phyloP scores from a whole-genome alignment of 2,329 filamentous ascomycete genomes.

The Pseudogymnoascus sp. region DNA sequence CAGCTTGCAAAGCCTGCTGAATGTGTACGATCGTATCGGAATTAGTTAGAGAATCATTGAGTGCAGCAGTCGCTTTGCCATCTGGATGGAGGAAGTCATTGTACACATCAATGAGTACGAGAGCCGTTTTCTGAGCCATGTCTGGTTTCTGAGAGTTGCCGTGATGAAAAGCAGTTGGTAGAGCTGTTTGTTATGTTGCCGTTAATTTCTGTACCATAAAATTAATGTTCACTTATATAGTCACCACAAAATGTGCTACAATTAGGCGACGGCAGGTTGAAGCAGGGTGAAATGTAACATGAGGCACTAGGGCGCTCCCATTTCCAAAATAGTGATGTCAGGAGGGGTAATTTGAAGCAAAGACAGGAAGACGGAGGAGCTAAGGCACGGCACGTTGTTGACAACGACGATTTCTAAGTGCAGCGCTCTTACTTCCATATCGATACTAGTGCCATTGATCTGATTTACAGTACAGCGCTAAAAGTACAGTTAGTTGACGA shows the following conservation, averaged over 20 bases:
- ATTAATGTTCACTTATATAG: background rate
- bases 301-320: background rate
- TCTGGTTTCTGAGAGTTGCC: background rate
- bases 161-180: background rate
- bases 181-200: background rate
- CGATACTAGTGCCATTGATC: background rate
- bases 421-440: background rate
- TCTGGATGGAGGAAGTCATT: constrained; percentile 24
- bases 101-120: constrained; percentile 23
- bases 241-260: background rate
- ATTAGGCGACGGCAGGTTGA: background rate
- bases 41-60: constrained; percentile 23
- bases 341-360: background rate
- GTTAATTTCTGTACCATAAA: background rate
- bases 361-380: background rate
- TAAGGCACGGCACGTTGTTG: background rate
- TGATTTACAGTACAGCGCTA: background rate
- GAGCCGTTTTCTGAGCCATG: constrained; percentile 16
- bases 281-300: background rate
- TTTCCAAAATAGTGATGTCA: background rate
- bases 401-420: background rate
- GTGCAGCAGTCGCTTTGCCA: constrained; percentile 20
- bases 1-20: constrained; percentile 20
- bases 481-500: background rate
- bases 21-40: constrained; percentile 24